Evolutionary conservation across 2,329 filamentous ascomycete genomes (phyloP).

Genomic region (Grosmannia penicillata): DNA sequence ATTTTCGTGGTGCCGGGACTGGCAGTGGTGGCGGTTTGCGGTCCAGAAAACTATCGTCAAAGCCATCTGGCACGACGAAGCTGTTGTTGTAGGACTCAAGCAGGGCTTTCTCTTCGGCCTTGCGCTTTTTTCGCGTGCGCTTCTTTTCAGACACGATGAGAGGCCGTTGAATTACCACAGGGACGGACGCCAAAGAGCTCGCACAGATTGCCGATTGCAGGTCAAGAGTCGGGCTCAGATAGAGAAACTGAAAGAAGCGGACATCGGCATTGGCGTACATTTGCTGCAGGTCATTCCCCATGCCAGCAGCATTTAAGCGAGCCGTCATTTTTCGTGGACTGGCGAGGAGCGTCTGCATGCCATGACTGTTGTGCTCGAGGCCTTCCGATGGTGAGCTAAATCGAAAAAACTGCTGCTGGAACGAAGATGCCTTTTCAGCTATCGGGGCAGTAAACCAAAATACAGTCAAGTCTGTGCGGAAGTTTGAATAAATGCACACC

Average conservation of each 20-base stretch:
- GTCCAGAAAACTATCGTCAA: slow-evolving; percentile 17
- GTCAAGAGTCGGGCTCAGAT: slow-evolving; percentile 5
- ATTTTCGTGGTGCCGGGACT: too few species aligned
- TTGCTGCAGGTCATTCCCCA: too few species aligned
- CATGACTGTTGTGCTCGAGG: background rate
- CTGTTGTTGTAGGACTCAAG: slow-evolving; percentile 12
- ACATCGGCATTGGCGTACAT: background rate
- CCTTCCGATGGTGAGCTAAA: background rate
- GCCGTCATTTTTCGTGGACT: background rate
- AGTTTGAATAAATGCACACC: slow-evolving; percentile 13
- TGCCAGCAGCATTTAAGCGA: too few species aligned
- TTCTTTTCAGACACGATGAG: slow-evolving; percentile 9
- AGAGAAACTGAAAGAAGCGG: slow-evolving; percentile 8
- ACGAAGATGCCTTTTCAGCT: slow-evolving; percentile 6
- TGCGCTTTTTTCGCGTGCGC: background rate
- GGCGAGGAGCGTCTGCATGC: slow-evolving; percentile 7
- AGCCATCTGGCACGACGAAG: slow-evolving; percentile 23
- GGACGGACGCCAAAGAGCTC: background rate
- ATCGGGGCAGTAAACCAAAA: slow-evolving; percentile 14
- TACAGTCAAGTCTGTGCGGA: slow-evolving; percentile 10
- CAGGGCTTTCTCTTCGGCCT: too few species aligned
- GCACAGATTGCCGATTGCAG: slow-evolving; percentile 7
- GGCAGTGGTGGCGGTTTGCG: too few species aligned
- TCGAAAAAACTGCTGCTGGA: slow-evolving; percentile 10
- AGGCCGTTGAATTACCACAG: background rate